These are phyloP conservation scores for Azolla pinnata DNA, from an alignment of 75 land plant species.

Conservation along the genomic window DNA sequence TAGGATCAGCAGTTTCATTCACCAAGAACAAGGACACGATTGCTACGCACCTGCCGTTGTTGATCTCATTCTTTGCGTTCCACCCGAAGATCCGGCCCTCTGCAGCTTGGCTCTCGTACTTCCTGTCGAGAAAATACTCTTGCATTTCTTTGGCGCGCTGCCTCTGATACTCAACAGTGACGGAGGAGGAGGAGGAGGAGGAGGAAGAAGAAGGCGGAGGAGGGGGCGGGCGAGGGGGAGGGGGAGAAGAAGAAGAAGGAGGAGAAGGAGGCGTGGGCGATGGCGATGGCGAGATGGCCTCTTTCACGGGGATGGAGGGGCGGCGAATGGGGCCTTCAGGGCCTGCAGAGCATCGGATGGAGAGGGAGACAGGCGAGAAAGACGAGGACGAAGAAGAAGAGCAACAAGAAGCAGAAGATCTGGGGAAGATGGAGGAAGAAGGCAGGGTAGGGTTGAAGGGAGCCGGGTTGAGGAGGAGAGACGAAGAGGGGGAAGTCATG, in stretches of 20 bases:
- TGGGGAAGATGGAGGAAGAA: too few species aligned
- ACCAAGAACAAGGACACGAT: background rate
- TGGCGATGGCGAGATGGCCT: slow-evolving; percentile 18
- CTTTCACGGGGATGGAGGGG: slow-evolving; percentile 27
- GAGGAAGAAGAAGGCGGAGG: slow-evolving; percentile 16
- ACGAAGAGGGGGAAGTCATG: too few species aligned
- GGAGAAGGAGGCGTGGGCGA: slow-evolving; percentile 28
- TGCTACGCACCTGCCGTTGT: slow-evolving; percentile 71
- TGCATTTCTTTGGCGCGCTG: slow-evolving; percentile 88
- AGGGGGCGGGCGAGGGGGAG: slow-evolving; percentile 18
- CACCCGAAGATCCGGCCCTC: slow-evolving; percentile 78
- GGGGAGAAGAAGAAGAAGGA: slow-evolving; percentile 18
- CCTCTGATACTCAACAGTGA: slow-evolving; percentile 87
- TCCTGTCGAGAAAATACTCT: slow-evolving; percentile 79
- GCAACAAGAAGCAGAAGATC: too few species aligned
- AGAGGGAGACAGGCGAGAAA: slow-evolving; percentile 8
- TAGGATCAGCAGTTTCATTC: background rate
- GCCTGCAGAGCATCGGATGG: slow-evolving; percentile 43
- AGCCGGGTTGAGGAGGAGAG: too few species aligned
- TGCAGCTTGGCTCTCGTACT: slow-evolving; percentile 51
- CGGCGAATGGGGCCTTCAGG: slow-evolving; percentile 62
- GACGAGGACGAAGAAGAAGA: too few species aligned
- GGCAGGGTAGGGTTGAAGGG: too few species aligned
- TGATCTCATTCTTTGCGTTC: slow-evolving; percentile 73
- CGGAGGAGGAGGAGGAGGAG: slow-evolving; percentile 13